These are phyloP conservation scores for Xylariaceae sp. DNA, from an alignment of 2,329 filamentous ascomycete species.

Conservation along the genomic window DNA sequence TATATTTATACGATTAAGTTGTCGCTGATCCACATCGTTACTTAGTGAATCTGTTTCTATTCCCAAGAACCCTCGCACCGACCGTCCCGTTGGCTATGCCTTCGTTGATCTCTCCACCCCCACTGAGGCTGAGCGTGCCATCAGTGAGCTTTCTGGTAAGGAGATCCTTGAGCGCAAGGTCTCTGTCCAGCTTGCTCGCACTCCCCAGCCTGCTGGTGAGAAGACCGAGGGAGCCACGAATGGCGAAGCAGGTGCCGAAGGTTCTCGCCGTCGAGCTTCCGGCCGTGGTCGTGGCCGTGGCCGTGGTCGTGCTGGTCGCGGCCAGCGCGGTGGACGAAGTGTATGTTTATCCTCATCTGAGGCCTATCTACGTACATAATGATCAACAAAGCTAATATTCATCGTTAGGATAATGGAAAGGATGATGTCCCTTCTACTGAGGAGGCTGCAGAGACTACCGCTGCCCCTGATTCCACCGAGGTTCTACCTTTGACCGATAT, in stretches of 20 bases:
- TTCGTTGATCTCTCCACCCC: conserved; percentile 98
- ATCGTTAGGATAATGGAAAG: conserved; percentile 47
- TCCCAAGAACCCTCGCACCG: conserved; percentile 98
- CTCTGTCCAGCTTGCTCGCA: conserved; percentile 96
- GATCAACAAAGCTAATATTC: conserved; percentile 20
- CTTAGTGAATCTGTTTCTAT: conserved; percentile 95
- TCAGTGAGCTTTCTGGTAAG: conserved; percentile 93
- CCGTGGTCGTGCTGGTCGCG: conserved; percentile 67
- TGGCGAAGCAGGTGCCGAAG: conserved; percentile 75
- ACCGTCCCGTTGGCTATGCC: conserved; percentile 96
- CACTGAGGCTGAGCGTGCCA: conserved; percentile 92
- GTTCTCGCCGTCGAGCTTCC: conserved; percentile 63
- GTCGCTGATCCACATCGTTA: conserved; percentile 15
- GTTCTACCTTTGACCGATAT: conserved; percentile 58
- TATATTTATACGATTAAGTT: background rate
- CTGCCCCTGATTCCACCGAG: conserved; percentile 55
- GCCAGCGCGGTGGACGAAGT: conserved; percentile 61
- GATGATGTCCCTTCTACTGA: conserved; percentile 50
- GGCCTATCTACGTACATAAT: background rate
- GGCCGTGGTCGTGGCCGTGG: conserved; percentile 69
- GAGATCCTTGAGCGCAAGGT: conserved; percentile 99
- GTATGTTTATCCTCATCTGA: conserved; percentile 45
- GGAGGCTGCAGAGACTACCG: conserved; percentile 51
- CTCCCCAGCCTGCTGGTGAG: conserved; percentile 84
- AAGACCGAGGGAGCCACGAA: conserved; percentile 71